Percentiles rank a stretch among this genome's conserved stretches.
These are phyloP conservation scores for Colletotrichum sp. DNA, from an alignment of 2,329 filamentous ascomycete genomes.

Conservation along the genomic window DNA sequence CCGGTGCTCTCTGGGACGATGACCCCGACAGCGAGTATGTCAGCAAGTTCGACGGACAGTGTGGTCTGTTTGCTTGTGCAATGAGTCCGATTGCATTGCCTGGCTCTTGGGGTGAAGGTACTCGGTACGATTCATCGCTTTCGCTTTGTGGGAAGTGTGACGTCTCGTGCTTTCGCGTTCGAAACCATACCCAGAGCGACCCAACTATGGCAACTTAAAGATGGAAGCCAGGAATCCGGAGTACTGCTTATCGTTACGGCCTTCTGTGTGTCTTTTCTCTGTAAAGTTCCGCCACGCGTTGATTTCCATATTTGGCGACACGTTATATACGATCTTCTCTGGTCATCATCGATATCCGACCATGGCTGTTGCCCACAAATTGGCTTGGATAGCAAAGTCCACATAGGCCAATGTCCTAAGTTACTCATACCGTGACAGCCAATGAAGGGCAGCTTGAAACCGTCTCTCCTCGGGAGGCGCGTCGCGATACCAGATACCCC, in stretches of 20 bases:
- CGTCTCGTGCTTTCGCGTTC: not conserved
- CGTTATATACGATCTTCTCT: rapidly evolving
- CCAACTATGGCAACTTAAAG: too few relatives aligned
- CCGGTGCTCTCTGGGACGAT: not conserved
- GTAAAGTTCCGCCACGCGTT: too few relatives aligned
- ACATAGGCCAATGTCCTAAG: too few relatives aligned
- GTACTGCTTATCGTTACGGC: rapidly evolving
- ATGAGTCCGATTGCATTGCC: not conserved
- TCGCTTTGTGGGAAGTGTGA: not conserved
- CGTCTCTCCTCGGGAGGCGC: not conserved
- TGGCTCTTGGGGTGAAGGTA: not conserved
- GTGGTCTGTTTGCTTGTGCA: not conserved
- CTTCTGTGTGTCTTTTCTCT: too few relatives aligned
- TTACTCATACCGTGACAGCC: not conserved
- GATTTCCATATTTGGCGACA: too few relatives aligned
- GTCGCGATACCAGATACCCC: rapidly evolving
- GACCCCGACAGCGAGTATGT: not conserved
- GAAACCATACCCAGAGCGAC: too few relatives aligned
- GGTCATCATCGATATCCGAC: too few relatives aligned
- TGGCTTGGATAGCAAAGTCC: too few relatives aligned
- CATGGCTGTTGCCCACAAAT: too few relatives aligned
- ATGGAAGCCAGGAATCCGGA: too few relatives aligned
- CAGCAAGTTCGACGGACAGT: not conserved
- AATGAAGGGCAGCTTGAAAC: not conserved
- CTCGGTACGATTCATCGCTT: not conserved